These are phyloP conservation scores for Coix lacrymajobi DNA, from an alignment of 176 grass and related monocot genomes.

Conservation along the genomic window DNA sequence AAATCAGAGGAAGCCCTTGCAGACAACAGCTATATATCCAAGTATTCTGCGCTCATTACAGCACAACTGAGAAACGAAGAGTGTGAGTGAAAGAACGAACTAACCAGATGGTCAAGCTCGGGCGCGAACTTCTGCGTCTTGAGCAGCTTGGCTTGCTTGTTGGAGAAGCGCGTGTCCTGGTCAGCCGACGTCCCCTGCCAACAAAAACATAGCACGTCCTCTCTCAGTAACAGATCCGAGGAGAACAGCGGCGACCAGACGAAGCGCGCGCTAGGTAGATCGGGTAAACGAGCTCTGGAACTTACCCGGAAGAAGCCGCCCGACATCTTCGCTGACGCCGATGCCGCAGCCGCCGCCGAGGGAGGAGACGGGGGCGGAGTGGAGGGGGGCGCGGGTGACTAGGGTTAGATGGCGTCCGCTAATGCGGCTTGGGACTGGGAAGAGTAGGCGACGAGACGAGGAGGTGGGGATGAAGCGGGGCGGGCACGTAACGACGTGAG, in stretches of 20 bases:
- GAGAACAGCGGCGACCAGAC: background rate
- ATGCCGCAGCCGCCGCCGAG: background rate
- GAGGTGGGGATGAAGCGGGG: background rate
- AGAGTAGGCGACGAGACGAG: background rate
- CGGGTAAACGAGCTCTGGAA: background rate
- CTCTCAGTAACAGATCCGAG: slow-evolving; percentile 31
- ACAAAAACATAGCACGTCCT: background rate
- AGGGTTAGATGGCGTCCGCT: slow-evolving; percentile 35
- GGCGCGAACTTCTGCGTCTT: slow-evolving; percentile 86
- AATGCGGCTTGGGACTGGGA: background rate
- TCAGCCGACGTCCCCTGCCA: slow-evolving; percentile 91
- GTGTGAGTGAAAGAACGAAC: background rate
- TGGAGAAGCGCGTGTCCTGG: slow-evolving; percentile 96
- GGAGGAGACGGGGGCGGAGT: background rate
- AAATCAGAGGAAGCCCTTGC: background rate
- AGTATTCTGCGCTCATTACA: background rate
- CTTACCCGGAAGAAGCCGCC: slow-evolving; percentile 94
- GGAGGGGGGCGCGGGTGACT: slow-evolving; percentile 14
- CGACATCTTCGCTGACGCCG: slow-evolving; percentile 58
- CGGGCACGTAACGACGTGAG: background rate
- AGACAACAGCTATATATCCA: background rate
- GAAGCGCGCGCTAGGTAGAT: background rate
- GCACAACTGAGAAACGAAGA: background rate
- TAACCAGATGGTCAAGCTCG: slow-evolving; percentile 85
- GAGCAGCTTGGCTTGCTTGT: slow-evolving; percentile 97